Evolutionary conservation across 2,329 filamentous ascomycete species (phyloP), one percentile per base, ranked within the genome.

Genomic region (Alternaria sp.): DNA sequence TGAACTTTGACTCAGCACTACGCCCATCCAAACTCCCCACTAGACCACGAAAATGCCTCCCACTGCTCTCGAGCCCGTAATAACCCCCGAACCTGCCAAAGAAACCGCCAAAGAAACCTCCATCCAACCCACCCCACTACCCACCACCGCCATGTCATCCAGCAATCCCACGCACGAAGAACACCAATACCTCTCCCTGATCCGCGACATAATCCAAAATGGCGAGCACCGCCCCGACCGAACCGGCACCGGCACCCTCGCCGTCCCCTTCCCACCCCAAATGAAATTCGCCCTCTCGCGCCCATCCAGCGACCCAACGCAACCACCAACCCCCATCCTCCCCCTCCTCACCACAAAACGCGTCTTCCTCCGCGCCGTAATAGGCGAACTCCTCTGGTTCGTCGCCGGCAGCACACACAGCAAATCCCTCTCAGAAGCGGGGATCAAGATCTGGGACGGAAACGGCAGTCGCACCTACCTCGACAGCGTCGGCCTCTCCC

Each of bases 401-500:
- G 86, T 99, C 70, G 87, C 89, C 47, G 96, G 93, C 74, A 88
- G 85, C 74, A 99, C 96, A 3, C 93, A 92, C 1, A 94, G 93
- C 1, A 82, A 88, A 5, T 84, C 93, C 0, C 89, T 99, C 4
- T 90, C 88, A 63, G 89, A 90, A 12, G 89, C 90, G 2, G 93
- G 93, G 28, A 90, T 99, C 74, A 96, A 96, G 81, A 99, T 99
- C 79, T 99, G 96, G 96, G 96, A 99, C 78, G 95, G 94, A 73
- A 99, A 99, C 78, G 96, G 95, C 46, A 93, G 90, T 50, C 92
- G 96, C 72, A 91, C 90, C 75, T 98, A 91, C 79, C 91, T 99
- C 40, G 95, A 99, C 83, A 90, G 85, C 66, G 87, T 96, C 1
- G 95, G 95, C 0, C 87, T 98, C 7, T 84, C 86, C 0, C 89